Conservation (phyloP, 345 rosid species). For the Lumnitzera littorea region DNA sequence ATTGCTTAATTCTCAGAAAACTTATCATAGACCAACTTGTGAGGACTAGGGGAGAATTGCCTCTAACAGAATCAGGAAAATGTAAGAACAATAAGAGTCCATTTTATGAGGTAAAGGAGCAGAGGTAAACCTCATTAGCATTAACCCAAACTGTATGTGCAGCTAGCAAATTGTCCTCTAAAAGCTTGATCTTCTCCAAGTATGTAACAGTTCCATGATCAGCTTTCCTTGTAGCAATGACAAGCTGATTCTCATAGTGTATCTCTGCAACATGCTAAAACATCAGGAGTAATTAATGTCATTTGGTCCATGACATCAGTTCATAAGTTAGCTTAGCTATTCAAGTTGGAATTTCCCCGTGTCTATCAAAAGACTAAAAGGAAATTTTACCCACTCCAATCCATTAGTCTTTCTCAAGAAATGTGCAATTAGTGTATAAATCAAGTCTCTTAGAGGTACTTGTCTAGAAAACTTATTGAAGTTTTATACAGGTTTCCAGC, state of each 20-base stretch:
- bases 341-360: too few relatives aligned
- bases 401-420: too few relatives aligned
- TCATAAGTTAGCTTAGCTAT: not conserved
- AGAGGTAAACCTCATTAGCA: constrained; percentile 34
- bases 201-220: constrained; percentile 58
- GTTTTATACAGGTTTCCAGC: too few relatives aligned
- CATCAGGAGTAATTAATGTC: constrained; percentile 8
- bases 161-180: constrained; percentile 44
- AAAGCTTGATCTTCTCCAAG: constrained; percentile 47
- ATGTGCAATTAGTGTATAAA: too few relatives aligned
- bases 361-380: too few relatives aligned
- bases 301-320: not conserved
- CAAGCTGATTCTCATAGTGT: constrained; percentile 40
- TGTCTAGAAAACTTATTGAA: too few relatives aligned
- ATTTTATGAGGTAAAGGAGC: constrained; percentile 2
- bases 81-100: not conserved
- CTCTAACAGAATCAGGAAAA: not conserved
- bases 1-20: too few relatives aligned
- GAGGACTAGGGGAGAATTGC: too few relatives aligned
- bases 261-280: constrained; percentile 49
- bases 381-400: too few relatives aligned
- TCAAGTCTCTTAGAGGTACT: too few relatives aligned
- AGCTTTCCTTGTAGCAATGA: constrained; percentile 35
- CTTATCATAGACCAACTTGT: too few relatives aligned
- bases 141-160: constrained; percentile 62